Conservation (phyloP, 2,329 filamentous ascomycete species). For the Claviceps lovelessii region DNA sequence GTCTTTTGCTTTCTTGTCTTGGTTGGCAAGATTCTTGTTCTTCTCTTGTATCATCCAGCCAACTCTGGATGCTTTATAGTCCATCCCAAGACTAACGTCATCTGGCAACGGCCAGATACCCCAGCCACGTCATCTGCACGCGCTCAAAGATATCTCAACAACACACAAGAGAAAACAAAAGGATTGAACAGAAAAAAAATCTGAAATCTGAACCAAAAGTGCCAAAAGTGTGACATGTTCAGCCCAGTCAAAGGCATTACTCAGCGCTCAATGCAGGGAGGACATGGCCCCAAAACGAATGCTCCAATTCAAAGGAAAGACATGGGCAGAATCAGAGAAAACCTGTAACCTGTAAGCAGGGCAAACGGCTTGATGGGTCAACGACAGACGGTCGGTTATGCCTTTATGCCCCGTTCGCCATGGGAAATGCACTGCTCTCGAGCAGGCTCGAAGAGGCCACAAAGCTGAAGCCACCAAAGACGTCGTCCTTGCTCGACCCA, state of each 20-base stretch:
- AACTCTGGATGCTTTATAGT: neutral
- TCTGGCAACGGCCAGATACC: too few species aligned
- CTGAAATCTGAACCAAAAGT: too few species aligned
- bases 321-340: too few species aligned
- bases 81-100: too few species aligned
- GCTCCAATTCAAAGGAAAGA: neutral
- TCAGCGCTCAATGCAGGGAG: neutral
- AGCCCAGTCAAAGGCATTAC: neutral
- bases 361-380: neutral
- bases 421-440: constrained; percentile 31
- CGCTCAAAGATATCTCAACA: neutral
- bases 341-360: too few species aligned
- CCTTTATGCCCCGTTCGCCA: constrained; percentile 6
- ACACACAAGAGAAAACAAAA: neutral
- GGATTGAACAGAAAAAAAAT: too few species aligned
- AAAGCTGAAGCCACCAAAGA: constrained; percentile 51
- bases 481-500: constrained; percentile 33
- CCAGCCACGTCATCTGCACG: neutral
- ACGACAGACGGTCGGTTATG: neutral
- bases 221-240: neutral
- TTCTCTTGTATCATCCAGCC: neutral
- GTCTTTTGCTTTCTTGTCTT: neutral
- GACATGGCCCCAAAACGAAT: neutral
- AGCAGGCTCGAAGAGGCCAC: constrained; percentile 44
- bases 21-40: neutral